Base-by-base conservation (phyloP, 2,329 filamentous ascomycete species). In the Pseudogymnoascus destructans region DNA sequence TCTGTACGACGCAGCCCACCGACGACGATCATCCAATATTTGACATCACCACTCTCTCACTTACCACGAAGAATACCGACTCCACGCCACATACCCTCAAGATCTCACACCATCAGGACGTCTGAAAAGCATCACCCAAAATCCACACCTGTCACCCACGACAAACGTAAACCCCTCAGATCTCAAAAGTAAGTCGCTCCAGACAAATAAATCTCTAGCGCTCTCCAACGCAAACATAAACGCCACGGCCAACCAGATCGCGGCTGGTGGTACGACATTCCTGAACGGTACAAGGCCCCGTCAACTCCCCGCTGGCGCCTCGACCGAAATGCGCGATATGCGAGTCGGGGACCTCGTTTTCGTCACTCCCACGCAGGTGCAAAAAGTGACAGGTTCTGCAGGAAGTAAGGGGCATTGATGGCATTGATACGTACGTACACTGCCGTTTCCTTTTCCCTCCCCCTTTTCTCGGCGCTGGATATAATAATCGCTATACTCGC, bases 171-270 rank as follows among this genome's bases (percentile, higher is more conserved):
- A 15, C 3, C 35, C 3, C 21, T 27, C n/a, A 27, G 42, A 27
- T 49, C 42, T 15, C 2, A 8, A 49, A 27, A 30, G 27, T 30
- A 30, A 49, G 4, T 46, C 15, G 5, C 23, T 46, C 17, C 42
- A 27, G 27, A 49, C 13, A n/a, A 46, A n/a, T 6, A 19, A 36
- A 8, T 15, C 42, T 3, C 42, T 49, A 49, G 42, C 42, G 42
- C 42, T 49, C 42, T 49, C 42, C 42, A 49, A 15, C 42, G 42
- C 42, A 49, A 49, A 25, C 42, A 49, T 49, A 49, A 27, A 49
- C 42, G 42, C 42, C 42, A 49, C 42, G 13, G 1, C 42, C 42
- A 49, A 49, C 42, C 42, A 49, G 21, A 49, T 27, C 42, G 23
- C 23, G 23, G 23, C 42, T 49, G 23, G 42, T 49, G 19, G 40